A percentile compares a stretch with the other conserved stretches of the same genome.
Evolutionary conservation across 176 grass and related monocot genomes (phyloP).

Genomic region (Guadua angustifolia): DNA sequence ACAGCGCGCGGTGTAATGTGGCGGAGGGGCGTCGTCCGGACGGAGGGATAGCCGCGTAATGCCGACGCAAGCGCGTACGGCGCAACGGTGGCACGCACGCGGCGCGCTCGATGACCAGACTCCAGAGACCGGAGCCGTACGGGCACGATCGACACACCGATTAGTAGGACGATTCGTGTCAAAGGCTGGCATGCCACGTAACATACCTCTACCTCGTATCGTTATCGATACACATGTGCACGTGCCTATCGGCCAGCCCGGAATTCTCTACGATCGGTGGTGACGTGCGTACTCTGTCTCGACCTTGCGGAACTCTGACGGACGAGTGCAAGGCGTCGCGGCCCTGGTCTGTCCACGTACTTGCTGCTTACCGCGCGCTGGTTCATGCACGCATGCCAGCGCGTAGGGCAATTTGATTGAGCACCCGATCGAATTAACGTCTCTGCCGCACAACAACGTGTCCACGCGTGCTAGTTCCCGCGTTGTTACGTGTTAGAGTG

Average conservation of each 20-base stretch:
- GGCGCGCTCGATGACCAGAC: background rate
- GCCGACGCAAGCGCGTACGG: background rate
- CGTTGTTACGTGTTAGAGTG: no score
- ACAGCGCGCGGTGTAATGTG: no score
- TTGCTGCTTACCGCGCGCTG: background rate
- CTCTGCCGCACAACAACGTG: no score
- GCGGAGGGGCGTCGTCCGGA: no score
- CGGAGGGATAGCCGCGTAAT: no score
- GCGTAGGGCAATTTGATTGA: background rate
- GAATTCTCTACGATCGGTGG: background rate
- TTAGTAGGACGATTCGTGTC: background rate
- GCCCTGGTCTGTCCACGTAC: background rate
- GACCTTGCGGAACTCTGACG: background rate
- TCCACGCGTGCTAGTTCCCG: no score
- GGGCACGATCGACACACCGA: background rate
- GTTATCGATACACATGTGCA: background rate
- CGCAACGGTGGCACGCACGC: no score
- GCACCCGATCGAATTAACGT: background rate
- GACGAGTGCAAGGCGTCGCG: background rate
- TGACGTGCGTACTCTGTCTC: background rate
- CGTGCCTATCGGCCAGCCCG: slow-evolving; percentile 7
- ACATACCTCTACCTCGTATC: no score
- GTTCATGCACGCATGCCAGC: background rate
- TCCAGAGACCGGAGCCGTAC: background rate
- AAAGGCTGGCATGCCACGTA: background rate